These are phyloP conservation scores for Cutaneotrichosporon cutaneum DNA, from an alignment of 1,284 basidiomycete species.

Conservation along the genomic window DNA sequence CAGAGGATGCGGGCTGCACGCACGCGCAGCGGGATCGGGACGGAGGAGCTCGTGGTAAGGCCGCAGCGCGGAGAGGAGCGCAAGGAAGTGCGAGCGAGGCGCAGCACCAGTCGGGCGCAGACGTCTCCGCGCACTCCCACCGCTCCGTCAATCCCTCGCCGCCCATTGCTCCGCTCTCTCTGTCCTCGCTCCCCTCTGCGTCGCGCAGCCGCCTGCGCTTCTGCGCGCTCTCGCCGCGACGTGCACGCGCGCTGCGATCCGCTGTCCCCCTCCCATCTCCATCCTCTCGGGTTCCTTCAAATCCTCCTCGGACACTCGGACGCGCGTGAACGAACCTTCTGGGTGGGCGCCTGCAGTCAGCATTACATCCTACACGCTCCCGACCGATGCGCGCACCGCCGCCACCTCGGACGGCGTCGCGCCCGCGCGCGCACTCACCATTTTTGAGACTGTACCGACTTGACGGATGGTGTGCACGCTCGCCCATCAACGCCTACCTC, in stretches of 20 bases:
- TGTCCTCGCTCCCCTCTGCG: background rate
- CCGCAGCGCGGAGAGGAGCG: background rate
- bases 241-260: background rate
- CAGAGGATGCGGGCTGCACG: background rate
- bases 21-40: background rate
- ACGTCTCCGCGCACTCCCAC: too few species aligned
- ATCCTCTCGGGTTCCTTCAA: background rate
- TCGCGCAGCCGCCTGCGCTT: background rate
- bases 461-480: slow-evolving; percentile 13
- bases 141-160: slow-evolving; percentile 1
- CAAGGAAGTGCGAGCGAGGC: background rate
- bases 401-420: background rate
- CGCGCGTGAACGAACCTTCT: slow-evolving; percentile 25
- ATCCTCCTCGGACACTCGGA: background rate
- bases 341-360: slow-evolving; percentile 29
- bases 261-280: background rate
- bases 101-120: background rate
- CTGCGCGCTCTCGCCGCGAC: background rate
- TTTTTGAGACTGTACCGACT: slow-evolving; percentile 23
- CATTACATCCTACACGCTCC: background rate
- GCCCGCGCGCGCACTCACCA: slow-evolving; percentile 18
- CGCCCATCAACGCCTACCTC: background rate
- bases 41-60: background rate
- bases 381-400: background rate
- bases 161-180: background rate